phyloP scores from a whole-genome alignment of 306 rosid species.

The Calophaca sinica region DNA sequence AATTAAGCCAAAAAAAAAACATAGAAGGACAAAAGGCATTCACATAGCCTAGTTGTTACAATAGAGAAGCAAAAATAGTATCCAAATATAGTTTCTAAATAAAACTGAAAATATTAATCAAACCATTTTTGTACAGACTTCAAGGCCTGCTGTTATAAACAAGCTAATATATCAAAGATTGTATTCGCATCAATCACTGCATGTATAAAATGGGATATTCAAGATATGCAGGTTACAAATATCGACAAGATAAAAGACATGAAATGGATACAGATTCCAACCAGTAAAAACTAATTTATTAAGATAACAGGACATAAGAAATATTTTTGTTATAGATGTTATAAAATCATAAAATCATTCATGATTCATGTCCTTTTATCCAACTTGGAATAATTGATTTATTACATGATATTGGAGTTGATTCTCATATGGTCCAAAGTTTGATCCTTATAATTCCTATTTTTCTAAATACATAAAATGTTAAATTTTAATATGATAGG shows the following conservation, averaged over 20 bases:
- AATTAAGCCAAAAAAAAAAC: no score
- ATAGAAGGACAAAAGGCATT: neutral
- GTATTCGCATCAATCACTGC: neutral
- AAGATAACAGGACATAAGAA: no score
- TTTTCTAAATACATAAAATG: no score
- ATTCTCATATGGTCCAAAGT: no score
- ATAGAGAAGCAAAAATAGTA: neutral
- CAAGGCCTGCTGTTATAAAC: neutral
- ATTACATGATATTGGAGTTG: no score
- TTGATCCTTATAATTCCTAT: no score
- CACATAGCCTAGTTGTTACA: neutral
- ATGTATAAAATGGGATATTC: neutral
- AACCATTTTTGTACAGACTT: slow-evolving; percentile 7
- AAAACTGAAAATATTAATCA: neutral
- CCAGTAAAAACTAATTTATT: neutral
- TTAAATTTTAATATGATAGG: no score
- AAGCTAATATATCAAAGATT: slow-evolving; percentile 2
- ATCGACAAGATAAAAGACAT: slow-evolving; percentile 30
- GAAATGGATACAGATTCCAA: slow-evolving; percentile 16
- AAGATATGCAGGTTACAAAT: slow-evolving; percentile 12
- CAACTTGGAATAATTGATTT: neutral
- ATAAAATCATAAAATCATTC: neutral
- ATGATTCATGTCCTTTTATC: neutral
- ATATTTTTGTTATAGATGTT: slow-evolving; percentile 1
- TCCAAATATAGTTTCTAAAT: neutral